These are phyloP conservation scores for Globisporangium solare DNA, from an alignment of 352 stramenopile genomes.

Conservation along the genomic window DNA sequence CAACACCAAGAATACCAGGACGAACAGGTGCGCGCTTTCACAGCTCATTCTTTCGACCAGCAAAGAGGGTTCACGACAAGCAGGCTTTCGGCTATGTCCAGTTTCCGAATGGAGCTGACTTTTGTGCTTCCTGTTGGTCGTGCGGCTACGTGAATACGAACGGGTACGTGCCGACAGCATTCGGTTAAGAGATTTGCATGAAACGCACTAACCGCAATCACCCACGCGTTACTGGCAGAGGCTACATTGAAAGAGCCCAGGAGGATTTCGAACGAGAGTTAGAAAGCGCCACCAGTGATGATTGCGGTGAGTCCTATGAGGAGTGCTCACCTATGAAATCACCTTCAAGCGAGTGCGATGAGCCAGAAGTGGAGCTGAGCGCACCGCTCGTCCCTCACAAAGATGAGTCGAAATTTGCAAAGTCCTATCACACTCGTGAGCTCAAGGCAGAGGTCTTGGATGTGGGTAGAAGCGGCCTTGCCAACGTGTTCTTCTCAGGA, in stretches of 20 bases:
- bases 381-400: too few species aligned
- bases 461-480: constrained; percentile 5
- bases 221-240: too few species aligned
- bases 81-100: neutral
- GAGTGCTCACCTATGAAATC: too few species aligned
- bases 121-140: neutral
- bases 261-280: too few species aligned
- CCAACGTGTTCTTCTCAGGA: constrained; percentile 15
- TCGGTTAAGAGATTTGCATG: neutral
- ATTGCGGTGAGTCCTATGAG: too few species aligned
- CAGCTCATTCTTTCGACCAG: neutral
- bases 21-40: neutral
- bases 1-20: neutral
- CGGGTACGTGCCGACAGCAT: neutral
- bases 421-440: neutral
- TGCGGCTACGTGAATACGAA: neutral
- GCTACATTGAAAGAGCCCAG: too few species aligned
- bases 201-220: too few species aligned
- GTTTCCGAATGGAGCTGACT: too few species aligned
- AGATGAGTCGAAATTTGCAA: neutral
- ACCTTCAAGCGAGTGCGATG: too few species aligned
- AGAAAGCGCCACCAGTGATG: too few species aligned
- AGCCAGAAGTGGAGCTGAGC: too few species aligned
- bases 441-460: neutral
- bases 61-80: neutral